phyloP scores from a whole-genome alignment of 2,329 filamentous ascomycete species.

The Fusarium longipes region DNA sequence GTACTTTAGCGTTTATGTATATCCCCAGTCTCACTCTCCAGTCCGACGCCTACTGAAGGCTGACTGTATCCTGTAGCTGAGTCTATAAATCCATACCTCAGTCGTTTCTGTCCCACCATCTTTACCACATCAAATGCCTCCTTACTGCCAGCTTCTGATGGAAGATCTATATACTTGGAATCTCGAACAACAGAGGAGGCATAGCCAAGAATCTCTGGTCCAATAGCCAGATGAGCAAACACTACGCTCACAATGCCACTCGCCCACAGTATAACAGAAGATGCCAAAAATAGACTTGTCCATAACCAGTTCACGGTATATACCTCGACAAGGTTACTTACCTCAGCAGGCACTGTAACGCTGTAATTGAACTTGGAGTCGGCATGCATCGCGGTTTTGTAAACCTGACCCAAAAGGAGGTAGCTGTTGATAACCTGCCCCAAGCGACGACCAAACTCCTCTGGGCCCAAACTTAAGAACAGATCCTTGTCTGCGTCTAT shows the following conservation, averaged over 20 bases:
- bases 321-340: neutral
- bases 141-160: neutral
- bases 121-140: neutral
- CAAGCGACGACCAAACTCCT: neutral
- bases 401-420: neutral
- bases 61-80: neutral
- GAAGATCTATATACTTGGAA: neutral
- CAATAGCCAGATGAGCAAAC: neutral
- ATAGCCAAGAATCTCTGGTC: neutral
- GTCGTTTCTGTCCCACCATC: neutral
- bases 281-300: neutral
- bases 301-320: neutral
- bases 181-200: neutral
- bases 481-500: neutral
- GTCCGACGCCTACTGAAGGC: rapidly evolving
- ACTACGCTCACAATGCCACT: neutral
- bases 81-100: neutral
- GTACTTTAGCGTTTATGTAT: neutral
- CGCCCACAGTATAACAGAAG: neutral
- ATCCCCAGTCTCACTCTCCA: neutral
- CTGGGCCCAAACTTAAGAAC: neutral
- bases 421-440: neutral
- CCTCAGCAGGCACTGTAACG: neutral
- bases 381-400: neutral
- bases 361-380: neutral